phyloP scores from a whole-genome alignment of 495 filamentous ascomycete species.

The Pseudomonodictys pantanalensis region DNA sequence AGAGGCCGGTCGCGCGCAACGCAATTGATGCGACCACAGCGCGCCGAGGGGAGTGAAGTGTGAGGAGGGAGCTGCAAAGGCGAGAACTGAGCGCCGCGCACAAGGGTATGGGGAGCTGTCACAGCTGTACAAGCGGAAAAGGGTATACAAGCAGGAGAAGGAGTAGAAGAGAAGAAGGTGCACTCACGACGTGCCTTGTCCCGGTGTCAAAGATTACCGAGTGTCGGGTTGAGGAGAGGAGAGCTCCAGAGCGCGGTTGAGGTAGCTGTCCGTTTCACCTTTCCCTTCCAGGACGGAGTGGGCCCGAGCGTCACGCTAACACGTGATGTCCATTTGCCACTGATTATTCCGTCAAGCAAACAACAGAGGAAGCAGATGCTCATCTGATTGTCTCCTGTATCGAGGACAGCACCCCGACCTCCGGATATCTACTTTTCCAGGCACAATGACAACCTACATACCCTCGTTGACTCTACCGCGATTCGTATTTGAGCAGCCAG shows the following conservation, averaged over 20 bases:
- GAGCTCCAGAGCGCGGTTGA: background rate
- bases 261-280: background rate
- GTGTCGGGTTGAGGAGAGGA: conserved; percentile 1
- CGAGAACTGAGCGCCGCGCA: conserved; percentile 28
- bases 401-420: background rate
- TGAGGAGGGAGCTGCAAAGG: conserved; percentile 23
- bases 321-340: too few species aligned
- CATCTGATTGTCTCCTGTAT: too few species aligned
- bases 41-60: conserved; percentile 26
- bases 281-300: too few species aligned
- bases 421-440: background rate
- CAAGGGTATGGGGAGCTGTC: conserved; percentile 20
- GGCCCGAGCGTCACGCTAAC: too few species aligned
- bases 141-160: background rate
- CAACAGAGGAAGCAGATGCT: too few species aligned
- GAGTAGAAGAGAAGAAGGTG: conserved; percentile 21
- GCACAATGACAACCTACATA: conserved; percentile 64
- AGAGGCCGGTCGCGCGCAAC: conserved; percentile 17
- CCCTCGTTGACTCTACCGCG: conserved; percentile 58
- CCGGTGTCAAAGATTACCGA: conserved; percentile 22
- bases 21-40: conserved; percentile 26
- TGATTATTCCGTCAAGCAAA: too few species aligned
- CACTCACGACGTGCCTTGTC: conserved; percentile 35
- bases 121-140: conserved; percentile 7
- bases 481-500: conserved; percentile 60